Base-by-base conservation (phyloP, 495 filamentous ascomycete genomes). In the Talaromyces wortmannii region DNA sequence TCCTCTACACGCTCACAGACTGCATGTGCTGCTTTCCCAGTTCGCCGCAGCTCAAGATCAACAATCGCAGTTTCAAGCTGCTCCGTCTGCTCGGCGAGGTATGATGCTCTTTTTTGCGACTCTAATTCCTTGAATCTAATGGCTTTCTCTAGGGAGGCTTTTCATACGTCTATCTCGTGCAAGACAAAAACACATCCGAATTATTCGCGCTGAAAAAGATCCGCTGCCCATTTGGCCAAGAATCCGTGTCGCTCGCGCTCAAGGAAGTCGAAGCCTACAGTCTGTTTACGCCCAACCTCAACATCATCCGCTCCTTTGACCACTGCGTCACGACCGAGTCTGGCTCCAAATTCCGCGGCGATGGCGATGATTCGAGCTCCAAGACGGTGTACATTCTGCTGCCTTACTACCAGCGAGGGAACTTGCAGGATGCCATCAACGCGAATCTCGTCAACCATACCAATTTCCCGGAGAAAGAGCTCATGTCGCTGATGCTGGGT, bases 141-240 rank as follows among this genome's bases (percentile, higher is more conserved):
- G 31, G 45, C 6, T 48, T 44, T 50, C 42, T 55, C 33, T 65
- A 92, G 84, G 92, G 92, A 68, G 92, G 94, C 56, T 98, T 97
- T 78, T 94, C 89, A 60, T 97, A 97, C 68, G 94, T 98, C 57
- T 98, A 98, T 72, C 88, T 98, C 52, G 94, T 98, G 31, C 89
- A 97, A 80, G 90, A 95, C 64, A 92, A 86, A 45, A 75, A 79
- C 31, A 86, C 81, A 49, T 85, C 87, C 18, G 82, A 89, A 57
- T 80, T 97, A 43, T 95, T 92, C 73, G 94, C 94, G 6, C 82
- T 98, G 32, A 98, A 98, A 73, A 97, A 97, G 75, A 98, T 98
- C 66, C 85, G 92, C 61, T 98, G 90, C 74, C 94, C 94, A 12
- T 97, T 98, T 66, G 94, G 94, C 59, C 86, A 92, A 68, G 94